Evolutionary conservation across 495 filamentous ascomycete species (phyloP), one percentile per base, ranked within the genome.

Genomic region (Daldinia loculata): DNA sequence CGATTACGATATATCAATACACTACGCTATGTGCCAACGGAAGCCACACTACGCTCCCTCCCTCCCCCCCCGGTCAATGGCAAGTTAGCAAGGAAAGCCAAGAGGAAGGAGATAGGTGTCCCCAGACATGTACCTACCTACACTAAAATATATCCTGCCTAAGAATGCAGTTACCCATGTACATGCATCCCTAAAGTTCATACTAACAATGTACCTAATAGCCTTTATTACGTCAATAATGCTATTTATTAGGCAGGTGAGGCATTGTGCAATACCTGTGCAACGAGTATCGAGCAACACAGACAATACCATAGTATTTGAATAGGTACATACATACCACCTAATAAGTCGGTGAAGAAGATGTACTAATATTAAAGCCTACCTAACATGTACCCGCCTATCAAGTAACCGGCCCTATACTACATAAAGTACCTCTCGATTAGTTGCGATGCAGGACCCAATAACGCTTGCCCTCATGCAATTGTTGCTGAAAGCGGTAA

Each of bases 401-500:
- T 22, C 41, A 45, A 45, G 30, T 45, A 41, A n/a, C 38, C 38
- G 6, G 38, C 15, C 15, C 15, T n/a, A 41, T 41, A n/a, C 38
- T 41, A 6, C 15, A 41, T 39, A 5, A n/a, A 39, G 3, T 39
- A 41, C 6, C 26, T 27, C 27, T 45, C 6, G 0, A 8, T 29
- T 32, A 32, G 27, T 7, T 29, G 30, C 41, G n/a, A 17, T 19
- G 41, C n/a, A 6, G 17, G 17, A 48, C 43, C 43, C 17, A 48
- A 48, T 24, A 19, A 48, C 43, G 43, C 38, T 26, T 56, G 29
- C 39, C 29, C 52, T 41, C 22, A 70, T 70, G 61, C 56, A 71
- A 32, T 36, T 51, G 27, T 15, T 48, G 41, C 68, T 36, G 57
- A 66, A 70, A 66, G 34, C 58, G 57, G 63, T 15, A 71, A 55